Evolutionary conservation across 352 stramenopile genomes (phyloP).

Genomic region (Globisporangium parvum): DNA sequence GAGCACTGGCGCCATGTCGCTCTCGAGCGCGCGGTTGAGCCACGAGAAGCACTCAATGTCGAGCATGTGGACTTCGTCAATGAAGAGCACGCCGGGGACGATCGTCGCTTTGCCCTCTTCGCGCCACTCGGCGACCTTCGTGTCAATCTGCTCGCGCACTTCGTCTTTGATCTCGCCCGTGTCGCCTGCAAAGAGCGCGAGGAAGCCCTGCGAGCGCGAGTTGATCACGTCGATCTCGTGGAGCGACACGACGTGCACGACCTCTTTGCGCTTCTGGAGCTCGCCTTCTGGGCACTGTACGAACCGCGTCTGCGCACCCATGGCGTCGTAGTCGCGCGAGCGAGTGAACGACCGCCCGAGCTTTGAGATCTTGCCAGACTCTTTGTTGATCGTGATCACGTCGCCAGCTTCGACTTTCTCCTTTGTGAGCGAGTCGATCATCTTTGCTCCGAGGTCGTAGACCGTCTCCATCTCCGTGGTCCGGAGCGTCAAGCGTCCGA

Average conservation of each 20-base stretch:
- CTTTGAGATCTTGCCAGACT: conserved; percentile 97
- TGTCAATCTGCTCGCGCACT: conserved; percentile 98
- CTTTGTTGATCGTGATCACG: conserved; percentile 99
- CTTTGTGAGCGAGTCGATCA: conserved; percentile 99
- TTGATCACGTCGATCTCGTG: conserved; percentile 99
- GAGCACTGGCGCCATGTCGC: conserved; percentile 95
- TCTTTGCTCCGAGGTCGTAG: conserved; percentile 99
- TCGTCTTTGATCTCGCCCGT: conserved; percentile 99
- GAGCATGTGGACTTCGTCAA: conserved; percentile 99
- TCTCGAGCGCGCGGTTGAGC: conserved; percentile 98
- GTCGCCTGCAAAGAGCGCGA: conserved; percentile 98
- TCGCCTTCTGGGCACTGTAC: conserved; percentile 94
- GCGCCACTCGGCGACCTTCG: conserved; percentile 95
- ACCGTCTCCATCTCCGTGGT: conserved; percentile 99
- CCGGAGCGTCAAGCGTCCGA: conserved; percentile 95
- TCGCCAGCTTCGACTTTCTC: conserved; percentile 98
- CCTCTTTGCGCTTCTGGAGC: conserved; percentile 98
- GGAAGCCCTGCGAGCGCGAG: conserved; percentile 97
- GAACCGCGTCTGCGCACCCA: conserved; percentile 88
- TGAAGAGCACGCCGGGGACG: conserved; percentile 98
- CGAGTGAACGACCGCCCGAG: conserved; percentile 96
- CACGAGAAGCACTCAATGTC: conserved; percentile 99
- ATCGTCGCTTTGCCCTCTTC: conserved; percentile 97
- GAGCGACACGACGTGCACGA: conserved; percentile 96
- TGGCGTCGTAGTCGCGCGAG: conserved; percentile 98